Evolutionary conservation across 2,329 filamentous ascomycete species (phyloP).

Genomic region (Uncinocarpus reesii): DNA sequence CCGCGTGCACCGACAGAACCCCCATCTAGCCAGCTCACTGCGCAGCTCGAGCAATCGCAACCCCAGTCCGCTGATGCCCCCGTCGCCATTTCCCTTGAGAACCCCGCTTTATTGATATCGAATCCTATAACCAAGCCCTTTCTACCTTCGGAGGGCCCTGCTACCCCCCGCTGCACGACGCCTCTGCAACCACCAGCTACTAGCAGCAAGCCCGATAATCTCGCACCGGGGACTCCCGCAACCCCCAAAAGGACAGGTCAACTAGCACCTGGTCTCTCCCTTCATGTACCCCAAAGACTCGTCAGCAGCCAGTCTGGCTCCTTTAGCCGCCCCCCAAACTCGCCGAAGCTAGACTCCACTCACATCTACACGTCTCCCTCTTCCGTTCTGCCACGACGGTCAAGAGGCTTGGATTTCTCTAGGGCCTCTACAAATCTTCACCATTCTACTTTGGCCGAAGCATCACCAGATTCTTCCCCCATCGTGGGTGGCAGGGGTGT

Average conservation of each 20-base stretch:
- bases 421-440: slow-evolving; percentile 87
- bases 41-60: slow-evolving; percentile 5
- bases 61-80: not conserved
- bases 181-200: slow-evolving; percentile 47
- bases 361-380: slow-evolving; percentile 79
- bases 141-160: slow-evolving; percentile 57
- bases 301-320: slow-evolving; percentile 38
- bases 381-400: slow-evolving; percentile 78
- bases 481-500: slow-evolving; percentile 62
- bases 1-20: not conserved
- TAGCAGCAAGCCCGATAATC: slow-evolving; percentile 56
- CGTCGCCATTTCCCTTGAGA: not conserved
- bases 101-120: not conserved
- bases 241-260: slow-evolving; percentile 64
- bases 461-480: slow-evolving; percentile 82
- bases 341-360: slow-evolving; percentile 73
- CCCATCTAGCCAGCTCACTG: slow-evolving; percentile 3
- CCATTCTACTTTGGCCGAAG: slow-evolving; percentile 86
- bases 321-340: slow-evolving; percentile 57
- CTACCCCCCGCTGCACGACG: slow-evolving; percentile 34
- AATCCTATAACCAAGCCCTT: slow-evolving; percentile 43
- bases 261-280: slow-evolving; percentile 52
- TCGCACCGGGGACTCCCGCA: slow-evolving; percentile 46
- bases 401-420: slow-evolving; percentile 84
- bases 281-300: slow-evolving; percentile 55